Evolutionary conservation across 495 filamentous ascomycete species (phyloP).

Genomic region (Penicillium robsamsonii): DNA sequence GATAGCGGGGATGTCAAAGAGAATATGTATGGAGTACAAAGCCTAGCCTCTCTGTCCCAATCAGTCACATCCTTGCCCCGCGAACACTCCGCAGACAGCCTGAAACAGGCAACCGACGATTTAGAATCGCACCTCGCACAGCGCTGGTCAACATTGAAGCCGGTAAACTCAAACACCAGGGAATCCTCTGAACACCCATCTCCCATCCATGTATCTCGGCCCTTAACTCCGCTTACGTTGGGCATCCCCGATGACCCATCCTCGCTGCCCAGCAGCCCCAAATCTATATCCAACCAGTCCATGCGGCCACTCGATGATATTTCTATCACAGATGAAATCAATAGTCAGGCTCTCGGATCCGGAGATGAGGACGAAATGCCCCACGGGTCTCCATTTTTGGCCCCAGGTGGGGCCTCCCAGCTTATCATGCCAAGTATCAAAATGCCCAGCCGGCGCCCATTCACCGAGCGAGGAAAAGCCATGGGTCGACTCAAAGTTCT

Average conservation of each 20-base stretch:
- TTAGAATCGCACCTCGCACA: slow-evolving; percentile 19
- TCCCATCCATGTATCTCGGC: slow-evolving; percentile 34
- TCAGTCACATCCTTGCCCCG: slow-evolving; percentile 17
- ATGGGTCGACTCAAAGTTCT: slow-evolving; percentile 87
- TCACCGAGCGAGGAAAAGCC: slow-evolving; percentile 80
- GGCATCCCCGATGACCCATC: slow-evolving; percentile 40
- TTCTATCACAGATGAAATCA: slow-evolving; percentile 50
- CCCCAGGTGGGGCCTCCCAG: slow-evolving; percentile 64
- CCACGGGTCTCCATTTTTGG: slow-evolving; percentile 24
- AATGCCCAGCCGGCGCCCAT: slow-evolving; percentile 90
- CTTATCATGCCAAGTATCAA: slow-evolving; percentile 96
- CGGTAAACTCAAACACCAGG: slow-evolving; percentile 20
- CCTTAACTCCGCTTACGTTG: slow-evolving; percentile 47
- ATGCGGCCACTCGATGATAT: slow-evolving; percentile 50
- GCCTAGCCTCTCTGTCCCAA: slow-evolving; percentile 52
- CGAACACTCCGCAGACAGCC: slow-evolving; percentile 7
- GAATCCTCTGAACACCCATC: slow-evolving; percentile 26
- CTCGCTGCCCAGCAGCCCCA: slow-evolving; percentile 54
- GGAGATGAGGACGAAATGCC: slow-evolving; percentile 46
- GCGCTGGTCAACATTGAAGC: slow-evolving; percentile 40
- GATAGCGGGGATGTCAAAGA: slow-evolving; percentile 30
- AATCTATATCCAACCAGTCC: slow-evolving; percentile 50
- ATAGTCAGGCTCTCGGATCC: slow-evolving; percentile 48
- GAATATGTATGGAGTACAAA: slow-evolving; percentile 63
- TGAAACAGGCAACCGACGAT: slow-evolving; percentile 31